These are phyloP conservation scores for Hypocreales sp. DNA, from an alignment of 2,329 filamentous ascomycete genomes.

Conservation along the genomic window DNA sequence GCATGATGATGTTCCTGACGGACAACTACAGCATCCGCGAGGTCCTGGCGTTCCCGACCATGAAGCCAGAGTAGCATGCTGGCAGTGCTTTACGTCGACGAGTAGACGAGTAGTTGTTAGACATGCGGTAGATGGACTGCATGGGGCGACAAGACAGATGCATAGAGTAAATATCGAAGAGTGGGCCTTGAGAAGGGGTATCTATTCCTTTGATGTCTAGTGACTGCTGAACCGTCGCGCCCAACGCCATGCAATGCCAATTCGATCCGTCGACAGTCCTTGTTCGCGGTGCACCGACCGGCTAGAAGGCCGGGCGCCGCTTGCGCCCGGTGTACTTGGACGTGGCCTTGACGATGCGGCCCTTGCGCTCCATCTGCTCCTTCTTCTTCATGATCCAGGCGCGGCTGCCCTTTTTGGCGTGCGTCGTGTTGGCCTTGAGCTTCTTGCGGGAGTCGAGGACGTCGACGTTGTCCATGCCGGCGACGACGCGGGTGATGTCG, in stretches of 20 bases:
- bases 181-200: constrained; percentile 4
- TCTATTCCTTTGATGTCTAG: no score
- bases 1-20: constrained; percentile 88
- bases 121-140: no score
- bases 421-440: constrained; percentile 28
- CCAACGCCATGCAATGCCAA: constrained; percentile 15
- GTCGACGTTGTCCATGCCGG: constrained; percentile 78
- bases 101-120: no score
- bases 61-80: constrained; percentile 74
- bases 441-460: constrained; percentile 54
- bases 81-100: no score
- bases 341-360: constrained; percentile 80
- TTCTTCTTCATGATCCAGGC: constrained; percentile 77
- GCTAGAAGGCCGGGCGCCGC: constrained; percentile 60
- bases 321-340: constrained; percentile 93
- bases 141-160: no score
- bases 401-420: constrained; percentile 67
- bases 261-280: no score
- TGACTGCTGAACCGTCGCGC: no score
- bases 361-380: constrained; percentile 86
- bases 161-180: no score
- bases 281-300: no score
- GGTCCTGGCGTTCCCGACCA: constrained; percentile 91
- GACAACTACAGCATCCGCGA: constrained; percentile 91
- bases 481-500: constrained; percentile 83